Conservation (phyloP, 1,284 basidiomycete species). For the Heterobasidion irregulare region DNA sequence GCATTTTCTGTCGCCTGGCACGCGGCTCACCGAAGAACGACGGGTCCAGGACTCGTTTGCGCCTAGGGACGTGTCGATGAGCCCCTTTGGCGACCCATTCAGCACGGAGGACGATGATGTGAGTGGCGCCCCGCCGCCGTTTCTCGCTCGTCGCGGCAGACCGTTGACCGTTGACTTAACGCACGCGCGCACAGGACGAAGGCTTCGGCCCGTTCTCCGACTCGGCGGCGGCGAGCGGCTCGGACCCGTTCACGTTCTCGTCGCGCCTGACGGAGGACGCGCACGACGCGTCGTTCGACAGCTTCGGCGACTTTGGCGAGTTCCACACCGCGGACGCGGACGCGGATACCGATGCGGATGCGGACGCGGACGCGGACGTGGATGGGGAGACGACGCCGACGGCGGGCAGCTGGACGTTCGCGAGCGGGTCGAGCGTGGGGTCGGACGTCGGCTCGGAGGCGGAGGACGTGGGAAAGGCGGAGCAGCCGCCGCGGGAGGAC, state of each 20-base stretch:
- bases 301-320: constrained; percentile 72
- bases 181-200: constrained; percentile 34
- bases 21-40: not conserved
- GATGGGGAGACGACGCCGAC: constrained; percentile 52
- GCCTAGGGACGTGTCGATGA: constrained; percentile 7
- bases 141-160: not conserved
- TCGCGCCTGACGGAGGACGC: constrained; percentile 40
- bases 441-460: constrained; percentile 11
- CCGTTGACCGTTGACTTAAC: not conserved
- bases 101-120: constrained; percentile 37
- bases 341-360: too few species aligned
- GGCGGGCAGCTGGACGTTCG: constrained; percentile 60
- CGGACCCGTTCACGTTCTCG: constrained; percentile 55
- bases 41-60: constrained; percentile 24
- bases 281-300: constrained; percentile 56
- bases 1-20: not conserved
- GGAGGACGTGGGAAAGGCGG: not conserved
- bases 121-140: constrained; percentile 11
- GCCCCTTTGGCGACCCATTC: constrained; percentile 15
- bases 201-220: constrained; percentile 72
- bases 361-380: too few species aligned
- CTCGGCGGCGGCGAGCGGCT: constrained; percentile 33
- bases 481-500: too few species aligned
- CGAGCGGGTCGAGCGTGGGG: constrained; percentile 32
- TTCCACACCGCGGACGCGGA: constrained; percentile 47